Evolutionary conservation across 148 eudicot genomes (phyloP), one percentile per base, ranked within the genome.

Genomic region (Rhododendron williamsianum): DNA sequence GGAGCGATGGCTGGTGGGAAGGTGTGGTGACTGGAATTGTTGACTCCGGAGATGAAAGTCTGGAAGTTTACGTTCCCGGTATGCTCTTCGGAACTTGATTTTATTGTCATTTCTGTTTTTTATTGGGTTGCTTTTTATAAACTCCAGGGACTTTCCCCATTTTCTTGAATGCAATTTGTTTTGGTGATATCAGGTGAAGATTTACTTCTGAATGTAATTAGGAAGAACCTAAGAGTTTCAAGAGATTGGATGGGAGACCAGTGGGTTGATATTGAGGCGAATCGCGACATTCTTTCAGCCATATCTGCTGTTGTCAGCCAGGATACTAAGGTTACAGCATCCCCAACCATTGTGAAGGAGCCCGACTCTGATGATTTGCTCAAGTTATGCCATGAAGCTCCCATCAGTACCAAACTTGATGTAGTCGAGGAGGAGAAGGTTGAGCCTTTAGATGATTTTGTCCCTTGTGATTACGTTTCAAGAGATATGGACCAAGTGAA

Each of bases 1-100:
- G 99, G 99, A 91, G 95, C 67, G 98, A 95, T 90, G 99, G 99
- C 76, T 97, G 98, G 98, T 97, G 98, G 99, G 99, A 97, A 93
- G 98, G 98, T 48, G 93, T 95, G 76, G 84, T 97, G 49, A 87
- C 92, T 84, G 91, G 89, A 71, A 85, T 87, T n/a, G 49, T 76
- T 36, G 72, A 82, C 45, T 78, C 82, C 35, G 91, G 76, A 78
- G 89, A 90, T 82, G 92, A 87, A 84, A 85, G 78, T 60, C 83
- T 91, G 69, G 94, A 92, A 86, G 89, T 94, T 86, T 94, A 92
- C 83, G 38, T 91, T 81, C 94, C 99, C 73, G 92, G 99, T 97
- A 91, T 43, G 86, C 23, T 63, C 48, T 78, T 51, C 11, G 35
- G 60, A 21, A 46, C 43, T 56, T 25, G 19, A 84, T 78, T 5